These are phyloP conservation scores for Spinellus fusiger DNA, from an alignment of 192 early-diverging fungal genomes.

Conservation along the genomic window DNA sequence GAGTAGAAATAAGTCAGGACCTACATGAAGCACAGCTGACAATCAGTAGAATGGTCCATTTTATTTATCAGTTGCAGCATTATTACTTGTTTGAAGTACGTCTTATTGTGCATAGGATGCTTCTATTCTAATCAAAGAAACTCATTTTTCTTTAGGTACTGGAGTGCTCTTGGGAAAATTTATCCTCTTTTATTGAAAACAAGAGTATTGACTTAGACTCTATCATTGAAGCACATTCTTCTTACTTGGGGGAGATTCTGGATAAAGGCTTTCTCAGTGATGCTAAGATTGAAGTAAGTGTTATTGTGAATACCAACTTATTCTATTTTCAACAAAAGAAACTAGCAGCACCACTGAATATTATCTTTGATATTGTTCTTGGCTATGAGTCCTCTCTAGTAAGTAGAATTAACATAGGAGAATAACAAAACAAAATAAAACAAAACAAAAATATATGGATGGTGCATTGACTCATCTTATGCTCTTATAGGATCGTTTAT, in stretches of 20 bases:
- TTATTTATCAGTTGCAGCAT: slow-evolving; percentile 89
- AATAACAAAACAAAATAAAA: neutral
- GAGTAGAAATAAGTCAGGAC: slow-evolving; percentile 45
- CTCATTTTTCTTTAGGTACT: slow-evolving; percentile 48
- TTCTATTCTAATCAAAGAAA: neutral
- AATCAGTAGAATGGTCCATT: slow-evolving; percentile 89
- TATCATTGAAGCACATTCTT: slow-evolving; percentile 72
- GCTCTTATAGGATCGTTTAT: slow-evolving; percentile 39
- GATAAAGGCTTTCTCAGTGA: slow-evolving; percentile 52
- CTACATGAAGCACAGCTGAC: slow-evolving; percentile 64
- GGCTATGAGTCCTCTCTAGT: slow-evolving; percentile 43
- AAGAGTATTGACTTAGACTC: slow-evolving; percentile 70
- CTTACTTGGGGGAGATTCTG: slow-evolving; percentile 66
- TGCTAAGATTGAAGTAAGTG: neutral
- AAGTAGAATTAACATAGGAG: neutral
- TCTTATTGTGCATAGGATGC: neutral
- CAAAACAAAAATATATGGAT: no score
- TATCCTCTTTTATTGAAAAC: slow-evolving; percentile 50
- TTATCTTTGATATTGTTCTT: slow-evolving; percentile 61
- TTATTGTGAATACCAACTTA: no score
- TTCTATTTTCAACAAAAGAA: slow-evolving; percentile 9
- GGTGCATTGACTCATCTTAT: no score
- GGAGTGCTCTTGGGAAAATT: slow-evolving; percentile 85
- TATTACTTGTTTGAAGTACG: slow-evolving; percentile 86
- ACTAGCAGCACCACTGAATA: slow-evolving; percentile 38